Conservation (phyloP, 192 early-diverging fungal species). For the Irineochytrium annulatum region DNA sequence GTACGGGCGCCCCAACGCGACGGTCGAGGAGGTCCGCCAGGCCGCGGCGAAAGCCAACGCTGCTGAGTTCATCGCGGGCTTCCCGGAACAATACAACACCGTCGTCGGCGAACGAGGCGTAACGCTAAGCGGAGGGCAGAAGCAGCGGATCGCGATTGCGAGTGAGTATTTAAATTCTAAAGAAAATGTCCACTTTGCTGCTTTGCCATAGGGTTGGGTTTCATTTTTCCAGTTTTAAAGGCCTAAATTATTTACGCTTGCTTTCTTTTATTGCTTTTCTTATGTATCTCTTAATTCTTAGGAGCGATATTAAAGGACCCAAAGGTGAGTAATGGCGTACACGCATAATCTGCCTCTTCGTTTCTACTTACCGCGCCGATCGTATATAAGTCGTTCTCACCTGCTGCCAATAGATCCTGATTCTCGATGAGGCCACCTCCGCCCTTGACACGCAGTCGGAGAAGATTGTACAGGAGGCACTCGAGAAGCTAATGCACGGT, state of each 20-base stretch:
- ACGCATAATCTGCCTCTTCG: no score
- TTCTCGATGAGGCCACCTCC: conserved; percentile 56
- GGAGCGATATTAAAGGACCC: conserved; percentile 31
- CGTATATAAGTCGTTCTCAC: no score
- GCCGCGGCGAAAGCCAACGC: conserved; percentile 53
- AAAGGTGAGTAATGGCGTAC: no score
- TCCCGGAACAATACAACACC: conserved; percentile 79
- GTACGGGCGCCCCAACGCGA: conserved; percentile 25
- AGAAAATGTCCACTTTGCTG: no score
- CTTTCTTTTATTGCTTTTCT: neutral
- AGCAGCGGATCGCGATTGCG: conserved; percentile 61
- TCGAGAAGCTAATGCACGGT: conserved; percentile 38
- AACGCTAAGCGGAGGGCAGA: conserved; percentile 67
- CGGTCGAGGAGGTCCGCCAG: conserved; percentile 19
- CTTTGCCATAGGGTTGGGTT: no score
- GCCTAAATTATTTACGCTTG: neutral
- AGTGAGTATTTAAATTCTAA: conserved; percentile 13
- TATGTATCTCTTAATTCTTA: neutral
- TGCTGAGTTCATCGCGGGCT: conserved; percentile 70
- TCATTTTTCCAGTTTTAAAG: neutral
- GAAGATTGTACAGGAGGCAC: conserved; percentile 42
- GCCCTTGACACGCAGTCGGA: conserved; percentile 54
- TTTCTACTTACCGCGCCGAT: no score
- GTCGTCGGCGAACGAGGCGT: conserved; percentile 73
- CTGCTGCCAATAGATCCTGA: no score